Evolutionary conservation across 768 basidiomycete genomes (phyloP).

Genomic region (Tremella mesenterica): DNA sequence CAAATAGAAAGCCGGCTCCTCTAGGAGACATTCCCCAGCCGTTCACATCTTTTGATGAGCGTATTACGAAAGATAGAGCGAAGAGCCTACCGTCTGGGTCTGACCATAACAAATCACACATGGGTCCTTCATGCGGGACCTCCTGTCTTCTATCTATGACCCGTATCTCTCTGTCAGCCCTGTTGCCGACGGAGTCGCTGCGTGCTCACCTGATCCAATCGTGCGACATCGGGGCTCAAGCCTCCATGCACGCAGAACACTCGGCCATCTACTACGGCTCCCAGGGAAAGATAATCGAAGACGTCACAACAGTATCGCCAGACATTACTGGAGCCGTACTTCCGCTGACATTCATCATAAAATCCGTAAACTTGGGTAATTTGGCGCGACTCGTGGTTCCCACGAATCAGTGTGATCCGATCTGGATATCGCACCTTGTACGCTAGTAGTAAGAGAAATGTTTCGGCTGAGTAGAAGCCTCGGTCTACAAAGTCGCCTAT

Average conservation of each 20-base stretch:
- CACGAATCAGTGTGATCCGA: constrained; percentile 78
- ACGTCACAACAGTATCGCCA: constrained; percentile 99
- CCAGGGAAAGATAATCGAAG: constrained; percentile 90
- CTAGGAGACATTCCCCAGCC: constrained; percentile 96
- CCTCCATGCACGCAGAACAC: constrained; percentile 98
- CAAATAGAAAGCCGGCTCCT: constrained; percentile 93
- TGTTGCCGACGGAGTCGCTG: background rate
- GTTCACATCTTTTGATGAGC: constrained; percentile 82
- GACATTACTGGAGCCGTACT: constrained; percentile 86
- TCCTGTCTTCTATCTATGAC: constrained; percentile 93
- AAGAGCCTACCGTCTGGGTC: constrained; percentile 78
- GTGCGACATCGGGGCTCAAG: constrained; percentile 75
- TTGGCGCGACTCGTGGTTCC: constrained; percentile 94
- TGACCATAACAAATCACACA: constrained; percentile 99
- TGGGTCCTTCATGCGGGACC: constrained; percentile 94
- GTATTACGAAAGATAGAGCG: constrained; percentile 43
- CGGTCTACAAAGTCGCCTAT: constrained; percentile 97
- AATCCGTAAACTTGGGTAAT: constrained; percentile 72
- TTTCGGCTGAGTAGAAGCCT: constrained; percentile 92
- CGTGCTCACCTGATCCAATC: constrained; percentile 71
- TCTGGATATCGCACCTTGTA: constrained; percentile 95
- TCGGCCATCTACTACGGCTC: constrained; percentile 90
- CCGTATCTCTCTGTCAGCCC: constrained; percentile 56
- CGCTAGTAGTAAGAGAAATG: constrained; percentile 76
- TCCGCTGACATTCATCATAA: constrained; percentile 85